These are phyloP conservation scores for Trichoderma atrobrunneum DNA, from an alignment of 2,329 filamentous ascomycete species.

Conservation along the genomic window DNA sequence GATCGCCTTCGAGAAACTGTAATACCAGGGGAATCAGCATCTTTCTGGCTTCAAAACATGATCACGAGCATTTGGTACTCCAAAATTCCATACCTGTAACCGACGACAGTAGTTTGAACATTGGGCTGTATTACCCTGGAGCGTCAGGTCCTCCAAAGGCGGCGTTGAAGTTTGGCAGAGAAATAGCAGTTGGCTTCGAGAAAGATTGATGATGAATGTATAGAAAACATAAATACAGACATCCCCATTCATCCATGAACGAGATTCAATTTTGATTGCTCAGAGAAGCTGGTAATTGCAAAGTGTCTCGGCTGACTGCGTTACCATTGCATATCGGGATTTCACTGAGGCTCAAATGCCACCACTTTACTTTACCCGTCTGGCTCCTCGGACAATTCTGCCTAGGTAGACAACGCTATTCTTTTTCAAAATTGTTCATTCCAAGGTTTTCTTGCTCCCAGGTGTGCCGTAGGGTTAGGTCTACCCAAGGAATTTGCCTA, in stretches of 20 bases:
- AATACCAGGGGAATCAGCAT: background rate
- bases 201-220: background rate
- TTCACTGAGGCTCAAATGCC: background rate
- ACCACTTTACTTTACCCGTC: background rate
- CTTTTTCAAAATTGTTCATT: background rate
- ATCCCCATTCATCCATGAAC: background rate
- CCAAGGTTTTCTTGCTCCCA: background rate
- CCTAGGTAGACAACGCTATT: background rate
- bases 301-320: background rate
- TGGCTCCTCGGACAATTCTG: background rate
- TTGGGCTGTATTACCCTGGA: background rate
- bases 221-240: background rate
- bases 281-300: background rate
- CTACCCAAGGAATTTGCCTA: background rate
- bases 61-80: background rate
- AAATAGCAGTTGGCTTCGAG: background rate
- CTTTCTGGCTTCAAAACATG: background rate
- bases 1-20: background rate
- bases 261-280: background rate
- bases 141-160: background rate
- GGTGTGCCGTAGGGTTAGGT: background rate
- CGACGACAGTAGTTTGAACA: background rate
- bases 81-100: background rate
- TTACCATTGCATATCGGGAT: too few species aligned
- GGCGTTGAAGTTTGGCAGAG: background rate